Conservation (phyloP, 1,284 basidiomycete species). For the Ustilago bromivora region DNA sequence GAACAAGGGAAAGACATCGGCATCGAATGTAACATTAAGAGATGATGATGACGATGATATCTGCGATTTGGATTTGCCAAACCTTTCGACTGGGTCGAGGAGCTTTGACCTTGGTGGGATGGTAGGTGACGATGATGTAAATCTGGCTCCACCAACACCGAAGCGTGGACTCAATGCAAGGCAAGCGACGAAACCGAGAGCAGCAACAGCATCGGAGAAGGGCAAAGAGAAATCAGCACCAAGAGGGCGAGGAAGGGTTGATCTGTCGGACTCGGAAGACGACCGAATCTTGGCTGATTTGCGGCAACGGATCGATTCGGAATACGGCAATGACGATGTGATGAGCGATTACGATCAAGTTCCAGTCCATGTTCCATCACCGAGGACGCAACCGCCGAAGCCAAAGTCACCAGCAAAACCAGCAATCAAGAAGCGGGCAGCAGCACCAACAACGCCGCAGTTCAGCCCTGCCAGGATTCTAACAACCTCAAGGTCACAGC, state of each 20-base stretch:
- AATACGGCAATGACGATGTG: constrained; percentile 16
- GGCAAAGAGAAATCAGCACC: constrained; percentile 12
- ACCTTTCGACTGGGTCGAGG: constrained; percentile 50
- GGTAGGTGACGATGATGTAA: constrained; percentile 57
- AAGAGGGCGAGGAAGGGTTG: constrained; percentile 2
- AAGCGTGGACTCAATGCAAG: constrained; percentile 25
- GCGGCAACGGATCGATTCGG: constrained; percentile 20
- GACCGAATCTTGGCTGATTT: constrained; percentile 24
- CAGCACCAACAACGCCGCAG: neutral
- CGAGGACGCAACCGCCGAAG: constrained; percentile 1
- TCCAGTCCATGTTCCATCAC: constrained; percentile 15
- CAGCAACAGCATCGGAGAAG: constrained; percentile 16
- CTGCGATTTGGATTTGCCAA: constrained; percentile 28
- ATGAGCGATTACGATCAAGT: constrained; percentile 24
- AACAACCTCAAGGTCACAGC: neutral
- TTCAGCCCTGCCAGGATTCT: neutral
- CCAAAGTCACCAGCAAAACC: constrained; percentile 16
- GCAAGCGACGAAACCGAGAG: constrained; percentile 12
- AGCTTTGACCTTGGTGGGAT: constrained; percentile 56
- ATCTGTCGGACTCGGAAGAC: constrained; percentile 42
- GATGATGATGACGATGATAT: constrained; percentile 68
- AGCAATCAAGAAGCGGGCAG: constrained; percentile 9
- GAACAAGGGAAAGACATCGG: constrained; percentile 11
- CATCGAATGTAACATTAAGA: constrained; percentile 36
- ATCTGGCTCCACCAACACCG: constrained; percentile 6